Evolutionary conservation across 129 eudicot genomes (phyloP), one percentile per base, ranked within the genome.

Genomic region (Helianthus annuus): DNA sequence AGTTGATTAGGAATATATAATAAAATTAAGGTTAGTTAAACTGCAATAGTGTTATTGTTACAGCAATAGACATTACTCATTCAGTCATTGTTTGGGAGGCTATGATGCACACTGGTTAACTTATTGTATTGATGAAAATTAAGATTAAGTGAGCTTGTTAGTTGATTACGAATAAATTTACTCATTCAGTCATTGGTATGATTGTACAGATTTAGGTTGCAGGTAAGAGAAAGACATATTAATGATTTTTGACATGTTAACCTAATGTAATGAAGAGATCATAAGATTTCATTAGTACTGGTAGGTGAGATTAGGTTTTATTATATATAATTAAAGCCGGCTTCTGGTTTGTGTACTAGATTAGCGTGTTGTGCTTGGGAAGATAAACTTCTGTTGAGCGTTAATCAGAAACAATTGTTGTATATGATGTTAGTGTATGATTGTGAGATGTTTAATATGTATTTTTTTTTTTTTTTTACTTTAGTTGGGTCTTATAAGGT

Each of bases 311-410:
- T 55, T 10, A 51, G 39, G 22, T 16, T 68, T 68, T 34, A 4
- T 49, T 14, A 51, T 22, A 71, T 44, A 58, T 22, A 10, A 58
- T 71, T 14, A 55, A 57, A 7, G 45, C 68, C 42, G 55, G 67
- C 49, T 44, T 71, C 58, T 71, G 27, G 27, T 44, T 42, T 56
- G 8, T 22, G 48, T 70, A 40, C 3, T 32, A 17, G 66, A 22
- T 24, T 71, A 70, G 75, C 14, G 13, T 16, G 36, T 69, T 69
- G 74, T 69, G 74, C 49, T 6, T 19, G 24, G 72, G 71, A 46
- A 67, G 14, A 68, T 68, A 60, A 49, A 34, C 8, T 15, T 67
- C 24, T 48, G 44, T 27, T 67, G 24, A 32, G 64, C 29, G 38
- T 69, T 68, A 34, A 38, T 16, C 32, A 4, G 40, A 58, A 54